Percentiles rank a stretch among this genome's conserved stretches.
phyloP scores from a whole-genome alignment of 2,329 filamentous ascomycete species.

The Thermomyces lanuginosus region DNA sequence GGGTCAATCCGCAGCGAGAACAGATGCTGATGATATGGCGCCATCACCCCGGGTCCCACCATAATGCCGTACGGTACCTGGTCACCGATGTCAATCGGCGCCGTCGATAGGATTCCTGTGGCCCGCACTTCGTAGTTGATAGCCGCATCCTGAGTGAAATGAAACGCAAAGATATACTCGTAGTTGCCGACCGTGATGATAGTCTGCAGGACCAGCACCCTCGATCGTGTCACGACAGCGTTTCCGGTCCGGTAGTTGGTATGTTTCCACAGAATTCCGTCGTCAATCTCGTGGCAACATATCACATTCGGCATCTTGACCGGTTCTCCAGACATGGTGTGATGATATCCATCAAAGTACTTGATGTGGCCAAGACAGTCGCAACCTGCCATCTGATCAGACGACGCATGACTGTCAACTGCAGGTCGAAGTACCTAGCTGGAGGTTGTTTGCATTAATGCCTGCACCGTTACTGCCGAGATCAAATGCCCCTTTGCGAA shows the following conservation, averaged over 20 bases:
- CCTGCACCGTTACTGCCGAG: slow-evolving; percentile 49
- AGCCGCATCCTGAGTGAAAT: slow-evolving; percentile 47
- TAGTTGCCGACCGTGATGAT: slow-evolving; percentile 56
- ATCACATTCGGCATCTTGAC: slow-evolving; percentile 4
- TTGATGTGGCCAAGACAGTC: slow-evolving; percentile 51
- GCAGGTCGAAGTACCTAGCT: slow-evolving; percentile 31
- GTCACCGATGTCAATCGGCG: slow-evolving; percentile 43
- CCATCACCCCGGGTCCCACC: slow-evolving; percentile 47
- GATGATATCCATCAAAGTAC: slow-evolving; percentile 5
- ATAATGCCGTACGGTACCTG: slow-evolving; percentile 43
- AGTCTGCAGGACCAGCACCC: slow-evolving; percentile 50
- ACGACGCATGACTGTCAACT: neutral
- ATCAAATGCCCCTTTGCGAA: slow-evolving; percentile 53
- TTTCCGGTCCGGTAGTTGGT: slow-evolving; percentile 50
- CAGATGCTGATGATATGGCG: slow-evolving; percentile 55
- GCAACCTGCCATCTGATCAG: slow-evolving; percentile 20
- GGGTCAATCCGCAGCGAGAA: slow-evolving; percentile 51
- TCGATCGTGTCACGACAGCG: slow-evolving; percentile 44
- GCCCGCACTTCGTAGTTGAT: slow-evolving; percentile 47
- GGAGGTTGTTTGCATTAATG: slow-evolving; percentile 46
- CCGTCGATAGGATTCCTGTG: slow-evolving; percentile 48
- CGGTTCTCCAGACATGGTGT: slow-evolving; percentile 2
- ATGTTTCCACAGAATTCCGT: slow-evolving; percentile 54
- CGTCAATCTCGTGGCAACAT: slow-evolving; percentile 33
- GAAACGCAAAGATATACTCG: slow-evolving; percentile 51